Evolutionary conservation across 495 filamentous ascomycete genomes (phyloP), one percentile per base, ranked within the genome.

Genomic region (Penicillium crystallinum): DNA sequence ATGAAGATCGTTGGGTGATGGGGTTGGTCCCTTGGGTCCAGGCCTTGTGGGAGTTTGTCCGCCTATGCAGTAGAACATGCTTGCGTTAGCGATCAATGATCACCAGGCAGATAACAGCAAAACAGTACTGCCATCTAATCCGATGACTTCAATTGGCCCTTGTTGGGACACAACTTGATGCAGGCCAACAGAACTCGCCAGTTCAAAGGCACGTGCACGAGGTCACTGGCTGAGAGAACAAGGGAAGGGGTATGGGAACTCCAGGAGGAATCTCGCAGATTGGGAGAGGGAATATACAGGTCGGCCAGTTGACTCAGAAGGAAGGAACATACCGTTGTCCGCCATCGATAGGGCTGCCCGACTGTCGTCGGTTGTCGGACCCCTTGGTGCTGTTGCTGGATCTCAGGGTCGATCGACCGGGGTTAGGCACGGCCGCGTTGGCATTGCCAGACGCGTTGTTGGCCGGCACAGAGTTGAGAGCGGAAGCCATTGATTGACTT

Each of bases 21-120:
- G 84, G 81, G 61, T 87, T 87, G 54, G 79, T 77, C 49, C 79
- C 80, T 58, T 80, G 75, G 38, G 74, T 73, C 84, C 84, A 87
- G 53, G 80, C 81, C 64, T 81, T 84, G 53, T 78, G 81, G 23
- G 79, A 72, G 56, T 73, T 76, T 52, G 71, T 73, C 51, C 72
- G 76, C 55, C 77, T 78, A 62, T 55, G 51, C 34, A 30, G 48
- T 50, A 66, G 35, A 61, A 64, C 55, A 62, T 56, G 50, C 19
- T 49, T 50, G 44, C 21, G 57, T 59, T 44, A 68, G 59, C 39
- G 39, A 31, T 43, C 38, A 30, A 56, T 33, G 25, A 38, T 61
- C 44, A 64, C 31, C 30, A 37, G 10, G 18, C 29, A 23, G 19
- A 22, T 11, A 49, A 50, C 22, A 25, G 15, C 21, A 19, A 31